Base-by-base conservation (phyloP, 768 basidiomycete species). In the Psilocybe cubensis region DNA sequence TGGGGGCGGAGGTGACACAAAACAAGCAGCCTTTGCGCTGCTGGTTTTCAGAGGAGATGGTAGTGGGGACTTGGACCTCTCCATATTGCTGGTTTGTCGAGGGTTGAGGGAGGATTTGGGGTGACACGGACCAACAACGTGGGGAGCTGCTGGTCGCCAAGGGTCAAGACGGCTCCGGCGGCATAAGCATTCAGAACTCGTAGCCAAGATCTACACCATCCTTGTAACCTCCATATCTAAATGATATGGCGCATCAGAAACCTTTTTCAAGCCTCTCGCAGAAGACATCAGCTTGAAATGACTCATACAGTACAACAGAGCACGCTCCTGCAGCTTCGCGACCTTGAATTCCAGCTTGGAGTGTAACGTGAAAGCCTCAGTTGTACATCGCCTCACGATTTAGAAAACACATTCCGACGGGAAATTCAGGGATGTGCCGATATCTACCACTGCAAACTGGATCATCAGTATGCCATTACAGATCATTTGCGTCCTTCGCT, bases 201-300 rank as follows among this genome's bases (percentile, higher is more conserved):
- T 62, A 52, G 12, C 65, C 64, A 4, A 49, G 38, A 43, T 65
- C 64, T 17, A 58, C 47, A 46, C 64, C 66, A 20, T 65, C 66
- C 35, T 64, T 63, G 35, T 64, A 63, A 10, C 57, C 56, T 11
- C 62, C 57, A 14, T 60, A 65, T 31, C 62, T 63, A 31, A 40
- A 52, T 1, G 10, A 25, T 27, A 35, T 27, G 27, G 14, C 9
- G 29, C 20, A 27, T 45, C 46, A 54, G 24, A 1, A 46, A 14
- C 40, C 12, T 2, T 27, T 6, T 10, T 21, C 9, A 41, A 9
- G 23, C 9, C 24, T 11, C 10, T 28, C 17, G 11, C 4, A 14
- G 24, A 12, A 5, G 23, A 17, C 35, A 11, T 28, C 43, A 10
- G 11, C 9, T 17, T 23, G 17, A 12, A 46, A 23, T 25, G 2